A percentile compares a stretch with the other conserved stretches of the same genome.
Evolutionary conservation across 208 protist genomes (phyloP).

Genomic region (Wallacemonas sp.): DNA sequence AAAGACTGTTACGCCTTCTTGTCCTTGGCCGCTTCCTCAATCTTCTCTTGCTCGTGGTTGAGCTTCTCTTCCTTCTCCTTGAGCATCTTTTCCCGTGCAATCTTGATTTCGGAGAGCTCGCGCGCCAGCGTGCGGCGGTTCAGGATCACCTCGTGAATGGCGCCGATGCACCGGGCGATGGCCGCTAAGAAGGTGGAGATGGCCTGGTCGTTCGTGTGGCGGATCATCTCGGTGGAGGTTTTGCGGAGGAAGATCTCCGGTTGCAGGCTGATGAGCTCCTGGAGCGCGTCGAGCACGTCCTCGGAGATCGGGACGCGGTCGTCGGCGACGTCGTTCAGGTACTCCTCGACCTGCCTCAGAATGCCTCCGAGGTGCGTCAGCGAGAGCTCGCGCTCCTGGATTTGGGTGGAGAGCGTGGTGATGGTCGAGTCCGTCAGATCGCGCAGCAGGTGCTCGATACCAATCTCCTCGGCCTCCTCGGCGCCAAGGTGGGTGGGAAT

Average conservation of each 20-base stretch:
- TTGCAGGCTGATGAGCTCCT: slow-evolving; percentile 89
- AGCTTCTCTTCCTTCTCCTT: slow-evolving; percentile 53
- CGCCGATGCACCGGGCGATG: slow-evolving; percentile 77
- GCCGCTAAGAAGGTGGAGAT: slow-evolving; percentile 87
- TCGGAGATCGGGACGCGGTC: slow-evolving; percentile 77
- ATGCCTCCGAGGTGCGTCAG: slow-evolving; percentile 92
- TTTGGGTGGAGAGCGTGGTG: slow-evolving; percentile 94
- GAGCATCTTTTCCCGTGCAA: slow-evolving; percentile 50
- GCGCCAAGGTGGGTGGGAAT: slow-evolving; percentile 95
- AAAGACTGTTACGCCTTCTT: slow-evolving; percentile 24
- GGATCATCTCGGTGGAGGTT: slow-evolving; percentile 87
- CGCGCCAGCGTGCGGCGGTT: slow-evolving; percentile 79
- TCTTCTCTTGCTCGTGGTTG: slow-evolving; percentile 63
- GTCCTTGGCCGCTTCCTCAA: slow-evolving; percentile 47
- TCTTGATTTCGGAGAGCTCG: slow-evolving; percentile 72
- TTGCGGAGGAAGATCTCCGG: slow-evolving; percentile 83
- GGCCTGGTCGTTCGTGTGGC: slow-evolving; percentile 83
- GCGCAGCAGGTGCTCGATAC: slow-evolving; percentile 99
- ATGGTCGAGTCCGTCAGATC: slow-evolving; percentile 98
- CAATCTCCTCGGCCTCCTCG: slow-evolving; percentile 99
- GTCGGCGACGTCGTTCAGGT: slow-evolving; percentile 85
- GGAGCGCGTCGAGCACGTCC: slow-evolving; percentile 86
- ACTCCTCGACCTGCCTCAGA: slow-evolving; percentile 90
- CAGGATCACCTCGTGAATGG: slow-evolving; percentile 84
- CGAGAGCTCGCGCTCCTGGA: slow-evolving; percentile 93